Base-by-base conservation (phyloP, 768 basidiomycete species). In the Suillus tomentosus region DNA sequence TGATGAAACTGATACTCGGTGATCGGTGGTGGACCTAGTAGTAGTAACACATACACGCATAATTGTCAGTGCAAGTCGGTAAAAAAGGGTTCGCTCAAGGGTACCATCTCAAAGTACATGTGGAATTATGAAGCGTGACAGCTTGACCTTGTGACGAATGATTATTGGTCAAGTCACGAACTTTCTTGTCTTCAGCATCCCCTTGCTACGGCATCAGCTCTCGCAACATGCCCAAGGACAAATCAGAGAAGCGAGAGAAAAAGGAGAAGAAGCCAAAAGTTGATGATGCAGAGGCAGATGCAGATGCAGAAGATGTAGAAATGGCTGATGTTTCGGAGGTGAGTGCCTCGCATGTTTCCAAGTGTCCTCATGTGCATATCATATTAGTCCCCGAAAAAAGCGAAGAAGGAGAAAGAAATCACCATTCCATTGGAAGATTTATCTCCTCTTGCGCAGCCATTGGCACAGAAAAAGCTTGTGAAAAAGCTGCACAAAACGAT, bases 401-500 rank as follows among this genome's bases (percentile, higher is more conserved):
- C 74, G 34, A 89, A 85, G 74, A 87, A 85, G 67, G 85, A 84
- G 65, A 89, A 83, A 74, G 89, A 89, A 64, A 79, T 90, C 62
- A 75, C 81, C 19, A 86, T 95, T 48, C 83, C 90, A 3, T 66
- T 89, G 1, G 93, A 92, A 68, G 93, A 95, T 67, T 84, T 99
- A 42, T 94, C 94, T 6, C 95, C 96, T n/a, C 86, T 99, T 62
- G 97, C 97, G 7, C 88, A 89, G 68, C 97, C 97, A 8, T 81
- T 99, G 43, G 97, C 97, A 24, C 88, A 90, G 76, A 93, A 89
- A 81, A 99, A 99, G 79, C 84, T 98, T 36, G 79, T 90, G 48
- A 99, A 97, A 79, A 98, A 95, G 78, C 79, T 99, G 40, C 90
- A 98, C 81, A 96, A 95, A 78, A 90, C 91, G 8, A 91, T 98